Evolutionary conservation across 331 rosid genomes (phyloP).

Genomic region (Erythrophleum ivorense): DNA sequence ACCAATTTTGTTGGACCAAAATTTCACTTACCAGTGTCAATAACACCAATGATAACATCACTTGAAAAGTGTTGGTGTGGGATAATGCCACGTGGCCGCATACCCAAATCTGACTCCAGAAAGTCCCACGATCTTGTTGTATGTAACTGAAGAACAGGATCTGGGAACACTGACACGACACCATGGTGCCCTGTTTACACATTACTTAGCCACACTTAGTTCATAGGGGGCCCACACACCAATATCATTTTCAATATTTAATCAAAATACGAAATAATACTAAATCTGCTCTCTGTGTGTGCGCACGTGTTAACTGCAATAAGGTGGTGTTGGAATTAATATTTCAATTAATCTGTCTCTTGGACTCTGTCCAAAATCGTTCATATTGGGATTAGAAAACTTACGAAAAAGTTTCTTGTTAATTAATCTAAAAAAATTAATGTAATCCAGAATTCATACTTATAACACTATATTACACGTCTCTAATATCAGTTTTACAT

Average conservation of each 20-base stretch:
- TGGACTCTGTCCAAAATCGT: no score
- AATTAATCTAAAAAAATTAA: no score
- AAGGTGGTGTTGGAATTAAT: no score
- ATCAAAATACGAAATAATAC: not conserved
- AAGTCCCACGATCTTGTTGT: constrained; percentile 96
- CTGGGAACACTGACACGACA: constrained; percentile 77
- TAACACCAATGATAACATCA: constrained; percentile 72
- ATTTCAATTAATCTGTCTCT: no score
- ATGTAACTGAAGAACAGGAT: constrained; percentile 67
- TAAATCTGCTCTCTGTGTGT: not conserved
- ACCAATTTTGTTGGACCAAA: not conserved
- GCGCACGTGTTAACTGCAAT: no score
- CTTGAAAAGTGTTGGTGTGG: constrained; percentile 35
- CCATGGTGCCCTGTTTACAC: constrained; percentile 50
- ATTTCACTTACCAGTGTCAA: constrained; percentile 68
- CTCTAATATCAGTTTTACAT: no score
- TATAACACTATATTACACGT: no score
- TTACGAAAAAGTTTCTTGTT: no score
- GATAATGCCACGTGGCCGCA: not conserved
- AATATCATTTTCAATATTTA: no score
- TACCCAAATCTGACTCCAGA: constrained; percentile 59
- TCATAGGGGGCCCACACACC: not conserved
- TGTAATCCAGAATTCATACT: no score
- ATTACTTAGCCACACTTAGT: not conserved
- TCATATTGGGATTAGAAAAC: no score